A percentile compares a stretch with the other conserved stretches of the same genome.
phyloP scores from a whole-genome alignment of 306 rosid species.

The Prinsepia uniflora region DNA sequence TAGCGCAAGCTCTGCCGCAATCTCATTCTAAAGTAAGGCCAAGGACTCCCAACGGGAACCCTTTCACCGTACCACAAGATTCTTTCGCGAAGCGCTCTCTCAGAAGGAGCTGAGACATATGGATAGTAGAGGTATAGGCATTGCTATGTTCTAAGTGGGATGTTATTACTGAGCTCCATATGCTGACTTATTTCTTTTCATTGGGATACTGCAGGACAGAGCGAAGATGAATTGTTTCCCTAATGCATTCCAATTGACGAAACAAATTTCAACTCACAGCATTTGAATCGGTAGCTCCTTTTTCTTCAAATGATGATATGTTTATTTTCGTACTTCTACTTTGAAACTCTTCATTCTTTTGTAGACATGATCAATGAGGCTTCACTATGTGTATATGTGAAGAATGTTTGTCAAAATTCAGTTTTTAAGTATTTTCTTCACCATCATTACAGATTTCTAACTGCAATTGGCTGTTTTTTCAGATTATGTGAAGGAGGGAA shows the following conservation, averaged over 20 bases:
- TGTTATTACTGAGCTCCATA: background rate
- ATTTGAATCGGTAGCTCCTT: background rate
- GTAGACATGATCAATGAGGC: background rate
- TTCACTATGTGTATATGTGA: background rate
- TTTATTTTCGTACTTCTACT: background rate
- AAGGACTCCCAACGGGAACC: too few relatives aligned
- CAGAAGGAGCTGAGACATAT: constrained; percentile 20
- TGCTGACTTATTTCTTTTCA: background rate
- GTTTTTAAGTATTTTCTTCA: background rate
- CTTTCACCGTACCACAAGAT: too few relatives aligned
- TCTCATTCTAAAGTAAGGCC: too few relatives aligned
- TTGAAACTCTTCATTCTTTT: background rate
- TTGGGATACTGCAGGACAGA: background rate
- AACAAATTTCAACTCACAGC: background rate
- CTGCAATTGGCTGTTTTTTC: constrained; percentile 18
- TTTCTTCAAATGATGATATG: background rate
- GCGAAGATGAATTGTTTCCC: constrained; percentile 4
- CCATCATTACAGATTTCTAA: background rate
- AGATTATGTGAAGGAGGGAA: constrained; percentile 97
- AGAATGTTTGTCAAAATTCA: background rate
- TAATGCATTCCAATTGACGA: too few relatives aligned
- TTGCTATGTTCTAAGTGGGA: constrained; percentile 9
- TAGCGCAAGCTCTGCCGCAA: too few relatives aligned
- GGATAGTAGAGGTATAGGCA: constrained; percentile 23
- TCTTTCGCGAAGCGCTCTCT: too few relatives aligned